Percentiles rank a stretch among this genome's conserved stretches.
Conservation (phyloP, 495 filamentous ascomycete genomes). For the Aspergillus campestris region DNA sequence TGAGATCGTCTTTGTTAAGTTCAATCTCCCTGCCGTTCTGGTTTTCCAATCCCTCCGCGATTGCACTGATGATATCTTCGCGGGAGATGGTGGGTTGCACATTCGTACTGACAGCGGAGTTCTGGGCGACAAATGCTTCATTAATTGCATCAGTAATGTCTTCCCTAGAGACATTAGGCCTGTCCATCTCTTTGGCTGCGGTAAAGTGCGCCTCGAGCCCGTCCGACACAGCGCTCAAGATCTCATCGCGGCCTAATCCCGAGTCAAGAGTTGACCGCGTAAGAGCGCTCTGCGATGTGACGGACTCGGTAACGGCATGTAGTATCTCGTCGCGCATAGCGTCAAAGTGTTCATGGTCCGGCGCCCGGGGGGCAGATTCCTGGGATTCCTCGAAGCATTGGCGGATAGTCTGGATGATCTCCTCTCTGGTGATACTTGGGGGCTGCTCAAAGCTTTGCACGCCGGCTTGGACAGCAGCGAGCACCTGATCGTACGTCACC, state of each 20-base stretch:
- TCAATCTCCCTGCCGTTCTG: slow-evolving; percentile 49
- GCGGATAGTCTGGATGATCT: slow-evolving; percentile 64
- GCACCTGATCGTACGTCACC: slow-evolving; percentile 68
- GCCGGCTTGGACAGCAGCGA: slow-evolving; percentile 72
- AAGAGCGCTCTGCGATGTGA: slow-evolving; percentile 36
- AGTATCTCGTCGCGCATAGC: slow-evolving; percentile 34
- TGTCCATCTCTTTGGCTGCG: slow-evolving; percentile 27
- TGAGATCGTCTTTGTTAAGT: slow-evolving; percentile 55
- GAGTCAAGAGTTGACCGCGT: slow-evolving; percentile 40
- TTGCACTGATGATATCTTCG: slow-evolving; percentile 47
- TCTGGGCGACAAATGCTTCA: slow-evolving; percentile 43
- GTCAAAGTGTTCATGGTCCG: slow-evolving; percentile 24
- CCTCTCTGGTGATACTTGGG: slow-evolving; percentile 61
- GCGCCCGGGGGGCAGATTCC: slow-evolving; percentile 8
- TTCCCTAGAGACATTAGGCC: slow-evolving; percentile 34
- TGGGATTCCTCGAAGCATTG: slow-evolving; percentile 51
- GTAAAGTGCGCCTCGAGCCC: slow-evolving; percentile 35
- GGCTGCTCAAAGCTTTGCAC: slow-evolving; percentile 68
- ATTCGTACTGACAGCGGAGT: slow-evolving; percentile 25
- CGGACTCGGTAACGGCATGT: slow-evolving; percentile 27
- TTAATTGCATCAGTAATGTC: slow-evolving; percentile 48
- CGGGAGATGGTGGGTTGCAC: slow-evolving; percentile 32
- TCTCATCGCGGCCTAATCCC: slow-evolving; percentile 40
- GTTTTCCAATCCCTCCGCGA: slow-evolving; percentile 47
- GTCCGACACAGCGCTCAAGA: slow-evolving; percentile 35